Evolutionary conservation across 352 stramenopile species (phyloP).

Genomic region (Phytophthora pseudosyringae): DNA sequence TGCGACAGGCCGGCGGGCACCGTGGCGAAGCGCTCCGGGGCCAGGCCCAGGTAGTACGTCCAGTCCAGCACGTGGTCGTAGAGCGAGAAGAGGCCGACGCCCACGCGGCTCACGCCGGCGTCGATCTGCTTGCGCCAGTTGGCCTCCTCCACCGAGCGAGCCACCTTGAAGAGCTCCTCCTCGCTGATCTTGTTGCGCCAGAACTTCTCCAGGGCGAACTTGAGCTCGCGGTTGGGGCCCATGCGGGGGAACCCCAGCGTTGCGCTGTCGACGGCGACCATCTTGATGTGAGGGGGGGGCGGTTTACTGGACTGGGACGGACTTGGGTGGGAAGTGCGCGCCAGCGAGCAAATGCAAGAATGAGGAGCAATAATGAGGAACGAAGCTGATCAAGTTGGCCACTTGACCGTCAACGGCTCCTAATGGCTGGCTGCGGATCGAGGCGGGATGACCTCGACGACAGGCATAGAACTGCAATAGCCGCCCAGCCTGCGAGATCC

Average conservation of each 20-base stretch:
- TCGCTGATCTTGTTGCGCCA: constrained; percentile 88
- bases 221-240: constrained; percentile 93
- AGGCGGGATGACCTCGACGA: constrained; percentile 45
- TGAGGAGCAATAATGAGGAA: constrained; percentile 32
- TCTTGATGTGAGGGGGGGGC: constrained; percentile 30
- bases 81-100: constrained; percentile 89
- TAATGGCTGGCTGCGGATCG: constrained; percentile 11
- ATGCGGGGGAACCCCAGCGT: constrained; percentile 93
- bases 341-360: constrained; percentile 69
- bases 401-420: no score
- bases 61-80: constrained; percentile 94
- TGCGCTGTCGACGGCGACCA: constrained; percentile 66
- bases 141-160: constrained; percentile 76
- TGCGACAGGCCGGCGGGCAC: constrained; percentile 65
- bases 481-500: constrained; percentile 33
- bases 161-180: constrained; percentile 81
- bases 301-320: constrained; percentile 26
- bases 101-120: constrained; percentile 77
- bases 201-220: constrained; percentile 94
- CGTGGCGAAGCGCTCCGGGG: constrained; percentile 78
- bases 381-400: no score
- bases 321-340: constrained; percentile 41
- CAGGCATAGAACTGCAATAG: constrained; percentile 14
- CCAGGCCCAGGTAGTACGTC: constrained; percentile 83
- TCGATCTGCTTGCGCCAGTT: constrained; percentile 90